Evolutionary conservation across 345 rosid genomes (phyloP).

Genomic region (Cardamine resedifolia): DNA sequence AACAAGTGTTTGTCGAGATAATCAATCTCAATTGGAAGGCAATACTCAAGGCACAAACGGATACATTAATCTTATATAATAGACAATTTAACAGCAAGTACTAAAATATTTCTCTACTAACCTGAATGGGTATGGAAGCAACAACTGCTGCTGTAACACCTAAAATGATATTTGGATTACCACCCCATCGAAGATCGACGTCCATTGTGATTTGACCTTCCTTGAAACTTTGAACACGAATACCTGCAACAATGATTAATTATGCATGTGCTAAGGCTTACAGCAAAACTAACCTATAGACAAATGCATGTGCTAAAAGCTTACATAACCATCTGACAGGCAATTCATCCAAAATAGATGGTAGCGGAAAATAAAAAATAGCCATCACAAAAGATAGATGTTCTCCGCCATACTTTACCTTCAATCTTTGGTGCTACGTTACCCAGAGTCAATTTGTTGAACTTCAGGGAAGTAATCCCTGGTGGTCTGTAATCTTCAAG

Average conservation of each 20-base stretch:
- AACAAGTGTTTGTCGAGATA: conserved; percentile 9
- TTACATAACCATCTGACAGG: background rate
- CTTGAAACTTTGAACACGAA: conserved; percentile 96
- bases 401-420: conserved; percentile 48
- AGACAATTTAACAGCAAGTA: conserved; percentile 8
- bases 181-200: conserved; percentile 98
- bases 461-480: conserved; percentile 90
- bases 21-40: background rate
- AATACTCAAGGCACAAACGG: background rate
- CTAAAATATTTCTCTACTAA: conserved; percentile 28
- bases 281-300: background rate
- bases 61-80: background rate
- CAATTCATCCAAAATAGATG: conserved; percentile 9
- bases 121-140: conserved; percentile 99
- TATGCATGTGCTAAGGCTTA: conserved; percentile 4
- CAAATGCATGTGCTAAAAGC: conserved; percentile 1
- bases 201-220: conserved; percentile 97
- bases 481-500: conserved; percentile 96
- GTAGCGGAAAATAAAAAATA: background rate
- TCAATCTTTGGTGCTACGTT: conserved; percentile 97
- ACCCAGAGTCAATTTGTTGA: conserved; percentile 86
- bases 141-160: conserved; percentile 93
- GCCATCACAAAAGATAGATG: conserved; percentile 9
- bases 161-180: conserved; percentile 94
- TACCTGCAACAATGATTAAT: conserved; percentile 57